Base-by-base conservation (phyloP, 2,329 filamentous ascomycete species). In the Zasmidium cellare region DNA sequence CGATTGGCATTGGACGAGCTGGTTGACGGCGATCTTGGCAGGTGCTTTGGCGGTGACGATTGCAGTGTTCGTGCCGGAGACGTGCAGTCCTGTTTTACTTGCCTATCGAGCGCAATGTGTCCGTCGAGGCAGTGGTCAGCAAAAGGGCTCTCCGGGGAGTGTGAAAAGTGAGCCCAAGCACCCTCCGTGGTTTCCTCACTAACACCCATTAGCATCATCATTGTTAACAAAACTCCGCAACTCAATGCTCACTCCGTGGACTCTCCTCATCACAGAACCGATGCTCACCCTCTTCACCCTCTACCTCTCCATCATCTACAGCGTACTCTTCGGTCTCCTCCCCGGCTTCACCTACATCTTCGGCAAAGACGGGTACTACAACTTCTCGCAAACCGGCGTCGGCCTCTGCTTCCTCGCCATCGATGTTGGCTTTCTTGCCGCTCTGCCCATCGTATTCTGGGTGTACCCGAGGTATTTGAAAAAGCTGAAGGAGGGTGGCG, bases 311-410 rank as follows among this genome's bases (percentile, higher is more conserved):
- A 72, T 83, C 0, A 57, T 64, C 9, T 84, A 84, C 59, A 79
- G 82, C 19, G 74, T 84, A 0, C 69, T 84, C 0, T 84, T 84
- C 65, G 80, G 80, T 0, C 82, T 84, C 53, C 74, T 84, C 2
- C 76, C 78, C 1, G 81, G 82, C 1, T 83, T 79, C 67, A 74
- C 76, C 0, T 77, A 75, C 47, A 78, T 85, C 46, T 84, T 82
- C 56, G 72, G 46, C n/a, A n/a, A 51, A 16, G 22, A 57, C 31
- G 51, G 38, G 22, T 49, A 49, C 35, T 58, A 58, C 9, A 35
- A 46, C 12, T 48, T 58, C 46, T n/a, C 24, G 2, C 51, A 58
- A 16, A 41, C 18, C 1, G 20, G 35, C 18, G 46, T 35, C 2
- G 56, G 56, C 2, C 35, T 58, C 2, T 58, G 56, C 23, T 58